Evolutionary conservation across 2,329 filamentous ascomycete species (phyloP).

Genomic region (Monosporascus ibericus): DNA sequence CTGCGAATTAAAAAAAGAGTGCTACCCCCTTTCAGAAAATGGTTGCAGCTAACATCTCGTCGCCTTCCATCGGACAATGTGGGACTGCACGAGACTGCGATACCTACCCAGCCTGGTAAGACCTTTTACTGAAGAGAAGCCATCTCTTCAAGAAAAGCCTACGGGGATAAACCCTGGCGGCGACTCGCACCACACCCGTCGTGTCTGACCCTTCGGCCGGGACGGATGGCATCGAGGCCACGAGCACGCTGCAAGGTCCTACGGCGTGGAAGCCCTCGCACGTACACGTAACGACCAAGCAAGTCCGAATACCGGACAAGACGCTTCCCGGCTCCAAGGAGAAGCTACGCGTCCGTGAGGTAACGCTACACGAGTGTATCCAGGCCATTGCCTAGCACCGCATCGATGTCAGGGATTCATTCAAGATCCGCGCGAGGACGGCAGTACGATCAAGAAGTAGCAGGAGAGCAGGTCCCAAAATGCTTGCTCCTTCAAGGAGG

Average conservation of each 20-base stretch:
- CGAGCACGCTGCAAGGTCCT: slow-evolving; percentile 20
- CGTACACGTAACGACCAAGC: slow-evolving; percentile 11
- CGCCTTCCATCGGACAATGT: too few species aligned
- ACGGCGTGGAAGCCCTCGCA: slow-evolving; percentile 13
- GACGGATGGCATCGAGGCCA: slow-evolving; percentile 8
- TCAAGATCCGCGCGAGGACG: slow-evolving; percentile 20
- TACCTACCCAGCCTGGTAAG: background rate
- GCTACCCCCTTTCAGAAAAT: too few species aligned
- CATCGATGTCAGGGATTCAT: slow-evolving; percentile 31
- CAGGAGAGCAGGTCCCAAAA: slow-evolving; percentile 15
- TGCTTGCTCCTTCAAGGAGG: slow-evolving; percentile 29
- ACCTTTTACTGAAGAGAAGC: too few species aligned
- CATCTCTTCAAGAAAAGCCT: too few species aligned
- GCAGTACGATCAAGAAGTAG: slow-evolving; percentile 3
- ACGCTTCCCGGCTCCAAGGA: slow-evolving; percentile 11
- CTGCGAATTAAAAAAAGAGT: too few species aligned
- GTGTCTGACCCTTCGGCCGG: too few species aligned
- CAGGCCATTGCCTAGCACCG: slow-evolving; percentile 25
- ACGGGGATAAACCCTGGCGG: too few species aligned
- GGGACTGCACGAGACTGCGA: background rate
- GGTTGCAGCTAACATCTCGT: too few species aligned
- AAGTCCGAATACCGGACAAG: slow-evolving; percentile 17
- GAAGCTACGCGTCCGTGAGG: slow-evolving; percentile 15
- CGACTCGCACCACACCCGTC: too few species aligned
- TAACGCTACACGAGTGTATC: slow-evolving; percentile 24